A percentile compares a stretch with the other conserved stretches of the same genome.
Conservation (phyloP, 2,329 filamentous ascomycete genomes). For the Amylocarpus encephaloides region DNA sequence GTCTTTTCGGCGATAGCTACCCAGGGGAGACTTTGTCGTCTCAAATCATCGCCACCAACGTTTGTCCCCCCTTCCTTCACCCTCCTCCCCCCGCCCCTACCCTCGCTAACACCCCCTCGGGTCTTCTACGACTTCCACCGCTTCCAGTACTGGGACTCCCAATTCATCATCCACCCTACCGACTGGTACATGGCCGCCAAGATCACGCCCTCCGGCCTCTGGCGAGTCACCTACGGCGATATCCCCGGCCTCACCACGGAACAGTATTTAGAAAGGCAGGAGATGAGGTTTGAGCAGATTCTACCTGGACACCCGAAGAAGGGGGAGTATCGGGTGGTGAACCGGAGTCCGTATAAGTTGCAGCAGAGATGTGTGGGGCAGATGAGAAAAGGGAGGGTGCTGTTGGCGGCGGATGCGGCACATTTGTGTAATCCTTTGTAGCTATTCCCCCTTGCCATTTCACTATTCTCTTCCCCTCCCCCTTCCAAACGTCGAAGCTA, state of each 20-base stretch:
- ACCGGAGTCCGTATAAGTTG: slow-evolving; percentile 43
- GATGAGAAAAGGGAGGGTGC: slow-evolving; percentile 39
- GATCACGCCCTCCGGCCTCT: slow-evolving; percentile 51
- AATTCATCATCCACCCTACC: slow-evolving; percentile 57
- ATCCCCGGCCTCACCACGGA: slow-evolving; percentile 44
- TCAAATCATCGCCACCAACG: slow-evolving; percentile 58
- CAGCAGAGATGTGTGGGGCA: slow-evolving; percentile 42
- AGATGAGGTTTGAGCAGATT: slow-evolving; percentile 48
- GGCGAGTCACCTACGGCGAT: slow-evolving; percentile 59
- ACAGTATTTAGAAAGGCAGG: slow-evolving; percentile 46
- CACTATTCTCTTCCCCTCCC: background rate
- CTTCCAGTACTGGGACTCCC: slow-evolving; percentile 47
- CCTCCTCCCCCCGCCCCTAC: too few species aligned
- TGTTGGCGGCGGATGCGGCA: slow-evolving; percentile 44
- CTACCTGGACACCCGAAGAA: slow-evolving; percentile 53
- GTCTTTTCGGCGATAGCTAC: slow-evolving; percentile 48
- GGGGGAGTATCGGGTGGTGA: slow-evolving; percentile 48
- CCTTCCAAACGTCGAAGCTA: background rate
- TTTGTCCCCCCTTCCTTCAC: too few species aligned
- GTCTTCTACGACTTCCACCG: slow-evolving; percentile 55
- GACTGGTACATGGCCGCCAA: slow-evolving; percentile 57
- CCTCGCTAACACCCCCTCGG: too few species aligned
- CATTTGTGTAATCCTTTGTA: slow-evolving; percentile 42
- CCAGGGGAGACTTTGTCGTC: slow-evolving; percentile 53
- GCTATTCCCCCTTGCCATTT: background rate